Conservation (phyloP, 2,329 filamentous ascomycete genomes). For the Cercospora sesami region DNA sequence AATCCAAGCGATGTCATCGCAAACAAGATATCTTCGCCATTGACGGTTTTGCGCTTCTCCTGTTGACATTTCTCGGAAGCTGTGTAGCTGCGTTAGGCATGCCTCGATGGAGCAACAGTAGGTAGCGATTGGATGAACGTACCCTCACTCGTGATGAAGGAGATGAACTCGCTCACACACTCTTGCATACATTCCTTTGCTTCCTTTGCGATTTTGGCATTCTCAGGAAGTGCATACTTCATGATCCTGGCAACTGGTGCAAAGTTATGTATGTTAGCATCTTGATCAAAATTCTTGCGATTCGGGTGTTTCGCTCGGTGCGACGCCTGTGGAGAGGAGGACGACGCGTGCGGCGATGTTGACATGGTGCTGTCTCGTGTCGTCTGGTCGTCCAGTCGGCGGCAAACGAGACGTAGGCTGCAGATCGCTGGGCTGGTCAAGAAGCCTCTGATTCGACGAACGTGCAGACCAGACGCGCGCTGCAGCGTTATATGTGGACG, state of each 20-base stretch:
- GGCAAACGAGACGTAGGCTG: slow-evolving; percentile 35
- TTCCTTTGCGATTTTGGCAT: slow-evolving; percentile 94
- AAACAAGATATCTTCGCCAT: slow-evolving; percentile 97
- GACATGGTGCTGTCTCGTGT: slow-evolving; percentile 43
- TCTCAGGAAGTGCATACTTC: slow-evolving; percentile 96
- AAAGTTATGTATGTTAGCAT: slow-evolving; percentile 95
- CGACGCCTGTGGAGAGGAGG: slow-evolving; percentile 33
- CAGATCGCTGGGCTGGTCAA: slow-evolving; percentile 38
- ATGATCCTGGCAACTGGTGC: slow-evolving; percentile 97
- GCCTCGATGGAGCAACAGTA: neutral
- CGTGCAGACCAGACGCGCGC: slow-evolving; percentile 51
- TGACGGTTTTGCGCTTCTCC: slow-evolving; percentile 98
- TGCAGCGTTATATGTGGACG: slow-evolving; percentile 43
- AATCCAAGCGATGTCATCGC: slow-evolving; percentile 99
- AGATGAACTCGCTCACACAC: slow-evolving; percentile 99
- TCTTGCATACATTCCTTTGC: slow-evolving; percentile 99
- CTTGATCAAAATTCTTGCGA: slow-evolving; percentile 52
- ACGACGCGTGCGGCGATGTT: slow-evolving; percentile 40
- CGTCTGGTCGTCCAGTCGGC: slow-evolving; percentile 33
- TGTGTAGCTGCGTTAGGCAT: slow-evolving; percentile 42
- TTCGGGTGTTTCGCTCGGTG: slow-evolving; percentile 33
- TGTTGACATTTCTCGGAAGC: slow-evolving; percentile 99
- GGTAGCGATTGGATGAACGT: slow-evolving; percentile 41
- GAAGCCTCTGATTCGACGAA: slow-evolving; percentile 49
- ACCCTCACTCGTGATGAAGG: slow-evolving; percentile 99